phyloP scores from a whole-genome alignment of 208 protist species.

The Balamuthia mandrillaris region DNA sequence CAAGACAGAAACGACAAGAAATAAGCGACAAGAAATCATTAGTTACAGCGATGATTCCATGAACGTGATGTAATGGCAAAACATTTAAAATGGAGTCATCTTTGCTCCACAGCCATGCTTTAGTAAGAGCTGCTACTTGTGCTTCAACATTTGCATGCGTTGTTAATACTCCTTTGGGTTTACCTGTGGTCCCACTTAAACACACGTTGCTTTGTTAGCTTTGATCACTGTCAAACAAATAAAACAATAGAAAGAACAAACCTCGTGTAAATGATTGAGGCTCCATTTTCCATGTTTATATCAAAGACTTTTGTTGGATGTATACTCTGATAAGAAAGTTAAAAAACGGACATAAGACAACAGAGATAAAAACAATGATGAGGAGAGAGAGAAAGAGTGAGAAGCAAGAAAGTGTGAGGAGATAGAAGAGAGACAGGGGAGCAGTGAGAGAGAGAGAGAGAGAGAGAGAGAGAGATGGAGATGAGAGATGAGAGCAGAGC shows the following conservation, averaged over 20 bases:
- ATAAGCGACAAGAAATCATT: no score
- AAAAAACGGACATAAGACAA: no score
- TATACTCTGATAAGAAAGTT: no score
- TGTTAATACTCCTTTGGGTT: constrained; percentile 87
- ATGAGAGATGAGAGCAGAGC: neutral
- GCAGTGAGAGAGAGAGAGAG: neutral
- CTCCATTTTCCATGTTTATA: constrained; percentile 49
- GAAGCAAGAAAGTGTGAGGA: neutral
- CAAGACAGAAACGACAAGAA: no score
- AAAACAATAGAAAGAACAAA: no score
- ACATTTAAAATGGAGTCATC: constrained; percentile 85
- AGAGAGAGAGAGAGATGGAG: neutral
- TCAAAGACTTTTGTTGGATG: neutral
- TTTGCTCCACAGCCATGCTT: constrained; percentile 84
- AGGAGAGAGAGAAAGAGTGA: no score
- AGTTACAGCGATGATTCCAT: constrained; percentile 87
- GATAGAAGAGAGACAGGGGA: neutral
- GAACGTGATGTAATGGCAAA: constrained; percentile 93
- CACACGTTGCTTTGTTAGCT: neutral
- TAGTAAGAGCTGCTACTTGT: constrained; percentile 73
- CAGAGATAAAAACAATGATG: no score
- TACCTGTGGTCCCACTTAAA: constrained; percentile 87
- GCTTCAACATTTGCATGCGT: constrained; percentile 82
- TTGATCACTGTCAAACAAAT: neutral
- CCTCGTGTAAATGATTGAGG: constrained; percentile 86